Base-by-base conservation (phyloP, 371 early-diverging fungal genomes). In the Mucor mucedo region DNA sequence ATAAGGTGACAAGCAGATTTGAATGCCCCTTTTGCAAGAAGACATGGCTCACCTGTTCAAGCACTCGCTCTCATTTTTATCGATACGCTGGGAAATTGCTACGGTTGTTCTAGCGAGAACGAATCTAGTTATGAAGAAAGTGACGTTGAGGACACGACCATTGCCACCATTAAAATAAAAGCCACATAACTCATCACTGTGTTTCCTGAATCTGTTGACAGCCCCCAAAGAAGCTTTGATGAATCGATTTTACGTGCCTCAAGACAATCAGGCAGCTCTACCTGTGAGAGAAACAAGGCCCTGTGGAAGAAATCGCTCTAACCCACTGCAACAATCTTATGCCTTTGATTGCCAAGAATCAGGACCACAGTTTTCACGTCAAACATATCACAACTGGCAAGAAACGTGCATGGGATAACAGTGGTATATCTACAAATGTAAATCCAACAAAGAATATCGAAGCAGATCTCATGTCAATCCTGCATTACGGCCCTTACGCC, bases 261-360 rank as follows among this genome's bases (percentile, higher is more conserved):
- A 47, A 62, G 55, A 62, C 62, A 62, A 55, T 47, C 62, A 62
- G 55, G 38, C 48, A 32, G 49, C 45, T 62, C 54, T 47, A 47
- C 38, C 55, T 33, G 48, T 55, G 62, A 55, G 55, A 62, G 49
- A 41, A 55, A 55, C 29, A 42, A 55, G 28, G 42, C 55, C 42
- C 40, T 55, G 47, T 65, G 58, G 59, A 65, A 58, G 59, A 65
- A 65, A 54, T 53, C 14, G 65, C 65, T 53, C 59, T 65, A 55
- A 42, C 55, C 40, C 55, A 55, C 42, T 55, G 27, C 40, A 28
- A 41, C 29, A 55, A 42, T 55, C 55, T 41, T 42, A 41, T 28
- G 40, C 42, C 63, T 56, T 63, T 62, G 54, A 62, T 62, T 16
- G 21, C 58, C 53, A 58, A 52, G 58, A 53, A 21, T 54, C 65